Percentiles rank a stretch among this genome's conserved stretches.
Conservation (phyloP, 192 early-diverging fungal species). For the Podochytrium sp. region DNA sequence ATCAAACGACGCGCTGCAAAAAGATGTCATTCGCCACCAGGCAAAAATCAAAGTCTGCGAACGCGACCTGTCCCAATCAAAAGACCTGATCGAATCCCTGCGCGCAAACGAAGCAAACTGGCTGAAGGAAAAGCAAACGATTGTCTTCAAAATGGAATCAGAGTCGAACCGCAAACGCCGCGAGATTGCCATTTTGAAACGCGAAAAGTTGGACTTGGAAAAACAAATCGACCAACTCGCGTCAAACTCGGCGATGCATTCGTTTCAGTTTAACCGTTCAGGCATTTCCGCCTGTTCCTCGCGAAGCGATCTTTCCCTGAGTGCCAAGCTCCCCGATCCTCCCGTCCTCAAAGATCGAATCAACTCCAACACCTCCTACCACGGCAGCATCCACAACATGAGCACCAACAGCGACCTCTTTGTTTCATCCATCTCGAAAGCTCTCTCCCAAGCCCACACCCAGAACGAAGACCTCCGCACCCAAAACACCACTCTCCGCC, state of each 20-base stretch:
- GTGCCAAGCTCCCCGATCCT: neutral
- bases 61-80: neutral
- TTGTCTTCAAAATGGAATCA: slow-evolving; percentile 26
- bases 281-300: neutral
- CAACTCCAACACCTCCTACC: neutral
- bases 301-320: neutral
- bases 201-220: slow-evolving; percentile 34
- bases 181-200: slow-evolving; percentile 24
- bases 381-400: neutral
- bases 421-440: slow-evolving; percentile 2
- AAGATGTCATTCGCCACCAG: slow-evolving; percentile 16
- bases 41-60: slow-evolving; percentile 27
- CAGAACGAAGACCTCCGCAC: neutral
- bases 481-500: neutral
- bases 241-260: neutral
- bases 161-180: slow-evolving; percentile 29
- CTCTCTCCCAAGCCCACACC: slow-evolving; percentile 4
- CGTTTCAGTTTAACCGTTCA: neutral
- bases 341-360: neutral
- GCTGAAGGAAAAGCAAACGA: neutral
- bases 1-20: slow-evolving; percentile 22
- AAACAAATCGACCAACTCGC: slow-evolving; percentile 2
- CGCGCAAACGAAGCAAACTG: slow-evolving; percentile 19
- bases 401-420: neutral
- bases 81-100: slow-evolving; percentile 30